Percentiles rank a stretch among this genome's conserved stretches.
Conservation (phyloP, 2,329 filamentous ascomycete genomes). For the Curvularia lunata region DNA sequence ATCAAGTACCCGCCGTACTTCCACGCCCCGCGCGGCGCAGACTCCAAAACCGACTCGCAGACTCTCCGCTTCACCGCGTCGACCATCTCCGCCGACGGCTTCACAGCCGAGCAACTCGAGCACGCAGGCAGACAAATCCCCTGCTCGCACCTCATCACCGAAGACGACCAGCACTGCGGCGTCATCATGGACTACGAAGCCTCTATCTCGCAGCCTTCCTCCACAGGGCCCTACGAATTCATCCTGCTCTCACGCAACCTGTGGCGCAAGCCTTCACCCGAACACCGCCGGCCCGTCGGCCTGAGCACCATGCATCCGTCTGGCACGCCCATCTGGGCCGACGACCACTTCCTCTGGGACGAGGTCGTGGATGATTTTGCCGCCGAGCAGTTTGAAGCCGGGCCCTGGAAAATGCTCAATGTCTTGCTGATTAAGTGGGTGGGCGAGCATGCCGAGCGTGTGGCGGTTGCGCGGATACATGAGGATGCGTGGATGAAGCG, state of each 20-base stretch:
- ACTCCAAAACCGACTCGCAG: constrained; percentile 25
- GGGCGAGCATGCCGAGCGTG: constrained; percentile 33
- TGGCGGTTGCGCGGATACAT: constrained; percentile 43
- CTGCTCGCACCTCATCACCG: constrained; percentile 35
- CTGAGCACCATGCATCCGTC: constrained; percentile 37
- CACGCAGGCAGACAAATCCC: constrained; percentile 30
- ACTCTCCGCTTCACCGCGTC: constrained; percentile 37
- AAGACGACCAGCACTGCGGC: constrained; percentile 33
- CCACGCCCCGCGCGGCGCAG: constrained; percentile 30
- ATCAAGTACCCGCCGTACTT: constrained; percentile 38
- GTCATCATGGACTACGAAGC: constrained; percentile 42
- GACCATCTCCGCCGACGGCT: constrained; percentile 35
- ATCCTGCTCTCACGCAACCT: constrained; percentile 39
- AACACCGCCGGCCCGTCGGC: constrained; percentile 21
- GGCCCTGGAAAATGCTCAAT: constrained; percentile 44
- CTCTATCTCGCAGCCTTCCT: constrained; percentile 25
- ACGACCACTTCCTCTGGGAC: constrained; percentile 37
- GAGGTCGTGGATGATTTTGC: constrained; percentile 37
- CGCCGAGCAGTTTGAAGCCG: constrained; percentile 26
- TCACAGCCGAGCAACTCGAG: constrained; percentile 35
- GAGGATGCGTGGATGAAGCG: constrained; percentile 38
- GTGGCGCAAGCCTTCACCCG: constrained; percentile 25
- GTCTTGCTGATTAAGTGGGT: constrained; percentile 44
- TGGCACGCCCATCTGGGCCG: constrained; percentile 44
- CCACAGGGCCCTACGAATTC: constrained; percentile 36